Conservation (phyloP, 2,329 filamentous ascomycete genomes). For the Trichoderma polysporum region DNA sequence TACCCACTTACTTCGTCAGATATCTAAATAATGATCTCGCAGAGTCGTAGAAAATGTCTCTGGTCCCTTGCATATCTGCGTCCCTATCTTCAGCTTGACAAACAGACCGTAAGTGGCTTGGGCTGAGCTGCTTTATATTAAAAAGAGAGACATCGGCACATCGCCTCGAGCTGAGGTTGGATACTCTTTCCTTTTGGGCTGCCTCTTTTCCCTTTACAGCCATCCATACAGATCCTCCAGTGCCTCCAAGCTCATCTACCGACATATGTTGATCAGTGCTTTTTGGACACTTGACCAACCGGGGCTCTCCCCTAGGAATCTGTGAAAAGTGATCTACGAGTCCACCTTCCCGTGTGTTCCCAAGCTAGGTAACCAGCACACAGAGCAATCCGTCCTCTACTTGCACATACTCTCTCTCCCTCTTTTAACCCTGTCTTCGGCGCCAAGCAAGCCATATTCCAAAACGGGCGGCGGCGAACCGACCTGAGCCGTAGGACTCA, state of each 20-base stretch:
- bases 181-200: background rate
- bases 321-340: background rate
- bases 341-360: background rate
- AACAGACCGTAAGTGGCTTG: background rate
- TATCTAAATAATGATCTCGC: background rate
- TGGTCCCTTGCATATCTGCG: background rate
- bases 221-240: background rate
- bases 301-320: background rate
- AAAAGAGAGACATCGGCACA: background rate
- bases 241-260: background rate
- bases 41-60: background rate
- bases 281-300: background rate
- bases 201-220: conserved; percentile 2
- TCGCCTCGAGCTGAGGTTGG: background rate
- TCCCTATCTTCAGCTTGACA: background rate
- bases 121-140: background rate
- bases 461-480: background rate
- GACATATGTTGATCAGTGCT: background rate
- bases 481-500: background rate
- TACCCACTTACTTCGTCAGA: background rate
- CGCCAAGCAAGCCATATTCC: background rate
- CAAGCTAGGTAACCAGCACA: background rate
- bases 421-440: background rate
- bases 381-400: background rate
- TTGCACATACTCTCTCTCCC: background rate